A percentile compares a stretch with the other conserved stretches of the same genome.
Conservation (phyloP, 495 filamentous ascomycete species). For the Daldinia grandis region DNA sequence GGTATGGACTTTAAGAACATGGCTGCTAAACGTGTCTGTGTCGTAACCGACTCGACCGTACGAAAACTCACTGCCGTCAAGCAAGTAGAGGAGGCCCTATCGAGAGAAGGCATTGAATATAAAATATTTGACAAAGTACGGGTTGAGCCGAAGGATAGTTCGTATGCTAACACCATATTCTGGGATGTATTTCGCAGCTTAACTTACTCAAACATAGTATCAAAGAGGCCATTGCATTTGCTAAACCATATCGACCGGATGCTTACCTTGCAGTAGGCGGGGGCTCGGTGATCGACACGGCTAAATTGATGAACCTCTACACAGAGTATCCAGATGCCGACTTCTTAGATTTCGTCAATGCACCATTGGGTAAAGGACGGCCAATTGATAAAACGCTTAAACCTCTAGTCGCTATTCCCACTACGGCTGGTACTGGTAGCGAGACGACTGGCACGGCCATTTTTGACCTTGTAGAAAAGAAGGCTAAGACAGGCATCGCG, state of each 20-base stretch:
- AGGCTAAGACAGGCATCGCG: constrained; percentile 93
- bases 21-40: constrained; percentile 81
- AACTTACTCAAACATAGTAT: constrained; percentile 60
- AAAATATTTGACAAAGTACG: constrained; percentile 78
- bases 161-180: constrained; percentile 58
- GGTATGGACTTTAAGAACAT: constrained; percentile 98
- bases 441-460: constrained; percentile 98
- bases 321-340: constrained; percentile 85
- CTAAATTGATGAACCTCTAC: constrained; percentile 98
- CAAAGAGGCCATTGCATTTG: constrained; percentile 85
- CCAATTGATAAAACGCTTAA: constrained; percentile 81
- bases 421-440: constrained; percentile 92
- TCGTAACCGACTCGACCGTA: constrained; percentile 89
- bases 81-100: constrained; percentile 79
- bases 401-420: constrained; percentile 91
- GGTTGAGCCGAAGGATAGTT: constrained; percentile 93
- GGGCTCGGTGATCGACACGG: constrained; percentile 92
- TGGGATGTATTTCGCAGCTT: neutral
- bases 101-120: constrained; percentile 78
- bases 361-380: constrained; percentile 85
- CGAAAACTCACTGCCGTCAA: constrained; percentile 83
- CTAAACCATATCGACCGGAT: constrained; percentile 80
- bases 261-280: constrained; percentile 92
- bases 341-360: constrained; percentile 97
- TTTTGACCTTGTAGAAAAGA: constrained; percentile 89